Conservation (phyloP, 139 green algal species). For the Coccomyxa sp. region DNA sequence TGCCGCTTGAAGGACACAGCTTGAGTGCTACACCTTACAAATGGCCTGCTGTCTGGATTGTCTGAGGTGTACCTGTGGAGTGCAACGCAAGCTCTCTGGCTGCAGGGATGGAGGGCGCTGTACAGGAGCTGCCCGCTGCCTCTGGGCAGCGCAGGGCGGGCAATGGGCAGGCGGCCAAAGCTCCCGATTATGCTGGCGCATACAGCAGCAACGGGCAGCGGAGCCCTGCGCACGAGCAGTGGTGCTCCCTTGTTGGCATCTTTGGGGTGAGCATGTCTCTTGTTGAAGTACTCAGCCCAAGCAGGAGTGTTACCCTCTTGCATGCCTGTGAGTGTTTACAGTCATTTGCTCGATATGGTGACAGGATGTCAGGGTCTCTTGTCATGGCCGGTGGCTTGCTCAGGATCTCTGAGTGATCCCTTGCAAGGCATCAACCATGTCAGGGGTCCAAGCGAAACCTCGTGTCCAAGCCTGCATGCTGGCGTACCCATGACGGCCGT, state of each 20-base stretch:
- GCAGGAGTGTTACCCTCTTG: background rate
- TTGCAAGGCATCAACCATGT: background rate
- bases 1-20: background rate
- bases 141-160: background rate
- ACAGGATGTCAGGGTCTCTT: background rate
- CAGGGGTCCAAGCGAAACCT: background rate
- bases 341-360: background rate
- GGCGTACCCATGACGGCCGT: background rate
- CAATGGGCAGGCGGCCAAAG: background rate
- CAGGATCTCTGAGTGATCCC: background rate
- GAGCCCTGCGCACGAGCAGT: slow-evolving; percentile 25
- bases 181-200: slow-evolving; percentile 24
- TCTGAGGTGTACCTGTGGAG: background rate
- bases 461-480: background rate
- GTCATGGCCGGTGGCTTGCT: background rate
- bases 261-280: background rate
- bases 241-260: slow-evolving; percentile 25
- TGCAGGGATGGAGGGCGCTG: background rate
- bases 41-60: background rate
- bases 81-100: background rate
- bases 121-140: background rate
- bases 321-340: no score
- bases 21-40: background rate
- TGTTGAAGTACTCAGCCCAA: no score
- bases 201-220: slow-evolving; percentile 21